A percentile compares a stretch with the other conserved stretches of the same genome.
Evolutionary conservation across 2,329 filamentous ascomycete species (phyloP).

Genomic region (Aspergillus uvarum): DNA sequence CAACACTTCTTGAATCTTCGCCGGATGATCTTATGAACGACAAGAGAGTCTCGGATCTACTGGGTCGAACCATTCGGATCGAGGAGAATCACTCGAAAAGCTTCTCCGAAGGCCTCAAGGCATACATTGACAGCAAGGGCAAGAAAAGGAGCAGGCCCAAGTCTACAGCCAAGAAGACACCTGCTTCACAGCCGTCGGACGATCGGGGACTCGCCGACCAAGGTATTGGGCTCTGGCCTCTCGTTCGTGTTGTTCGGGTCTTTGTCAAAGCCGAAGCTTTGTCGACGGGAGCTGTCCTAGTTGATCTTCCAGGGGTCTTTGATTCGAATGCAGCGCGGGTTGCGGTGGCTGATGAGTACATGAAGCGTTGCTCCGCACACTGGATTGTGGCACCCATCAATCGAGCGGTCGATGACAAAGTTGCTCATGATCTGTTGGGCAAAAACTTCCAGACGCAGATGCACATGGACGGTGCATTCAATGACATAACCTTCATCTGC

Average conservation of each 20-base stretch:
- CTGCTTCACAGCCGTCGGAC: background rate
- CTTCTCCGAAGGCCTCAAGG: constrained; percentile 51
- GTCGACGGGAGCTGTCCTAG: constrained; percentile 12
- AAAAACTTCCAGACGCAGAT: constrained; percentile 59
- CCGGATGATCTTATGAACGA: constrained; percentile 47
- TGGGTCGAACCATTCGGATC: constrained; percentile 50
- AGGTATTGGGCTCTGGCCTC: constrained; percentile 43
- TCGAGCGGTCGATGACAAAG: constrained; percentile 60
- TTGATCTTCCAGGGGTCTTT: constrained; percentile 13
- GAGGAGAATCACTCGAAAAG: constrained; percentile 32
- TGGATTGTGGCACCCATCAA: constrained; percentile 44
- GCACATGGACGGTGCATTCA: constrained; percentile 58
- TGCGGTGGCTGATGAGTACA: constrained; percentile 12
- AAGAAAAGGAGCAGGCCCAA: background rate
- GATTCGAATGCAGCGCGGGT: constrained; percentile 16
- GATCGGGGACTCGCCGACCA: background rate
- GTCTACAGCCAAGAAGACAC: constrained; percentile 50
- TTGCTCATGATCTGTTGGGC: constrained; percentile 57
- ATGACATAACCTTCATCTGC: constrained; percentile 60
- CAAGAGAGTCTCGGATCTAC: constrained; percentile 39
- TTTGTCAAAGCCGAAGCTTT: constrained; percentile 10
- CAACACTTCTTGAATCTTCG: constrained; percentile 36
- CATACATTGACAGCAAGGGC: constrained; percentile 58
- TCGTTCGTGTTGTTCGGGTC: constrained; percentile 30
- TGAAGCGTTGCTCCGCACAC: constrained; percentile 14